phyloP scores from a whole-genome alignment of 345 rosid species.

The Brassica nigra region DNA sequence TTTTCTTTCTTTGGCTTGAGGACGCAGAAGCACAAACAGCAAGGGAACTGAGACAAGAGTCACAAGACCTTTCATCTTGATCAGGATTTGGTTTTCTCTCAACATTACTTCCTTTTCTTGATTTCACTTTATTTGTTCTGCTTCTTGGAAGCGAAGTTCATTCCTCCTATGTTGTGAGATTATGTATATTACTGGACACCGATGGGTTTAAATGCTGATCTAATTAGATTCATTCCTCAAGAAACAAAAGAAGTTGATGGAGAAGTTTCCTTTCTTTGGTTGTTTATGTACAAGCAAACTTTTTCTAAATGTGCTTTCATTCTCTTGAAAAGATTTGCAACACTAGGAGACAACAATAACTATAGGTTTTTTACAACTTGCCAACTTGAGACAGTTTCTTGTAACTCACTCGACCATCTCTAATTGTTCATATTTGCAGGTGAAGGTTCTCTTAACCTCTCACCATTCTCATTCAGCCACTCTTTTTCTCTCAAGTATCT shows the following conservation, averaged over 20 bases:
- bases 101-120: neutral
- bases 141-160: too few relatives aligned
- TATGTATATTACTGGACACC: constrained; percentile 25
- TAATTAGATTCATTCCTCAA: neutral
- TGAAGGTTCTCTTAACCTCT: constrained; percentile 50
- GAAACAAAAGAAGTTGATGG: constrained; percentile 1
- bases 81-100: too few relatives aligned
- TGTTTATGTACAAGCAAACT: constrained; percentile 18
- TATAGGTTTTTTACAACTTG: neutral
- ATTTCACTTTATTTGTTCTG: neutral
- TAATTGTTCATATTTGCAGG: constrained; percentile 48
- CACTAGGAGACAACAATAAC: neutral
- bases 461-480: constrained; percentile 64
- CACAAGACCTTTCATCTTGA: too few relatives aligned
- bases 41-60: too few relatives aligned
- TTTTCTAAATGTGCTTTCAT: neutral
- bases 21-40: too few relatives aligned
- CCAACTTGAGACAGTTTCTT: neutral
- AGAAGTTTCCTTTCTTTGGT: constrained; percentile 1
- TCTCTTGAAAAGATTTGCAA: neutral
- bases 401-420: constrained; percentile 11
- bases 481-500: constrained; percentile 76
- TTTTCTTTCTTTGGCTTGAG: too few relatives aligned
- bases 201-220: neutral
- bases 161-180: constrained; percentile 24